phyloP scores from a whole-genome alignment of 139 green algal species.

The Chlorella sp. region DNA sequence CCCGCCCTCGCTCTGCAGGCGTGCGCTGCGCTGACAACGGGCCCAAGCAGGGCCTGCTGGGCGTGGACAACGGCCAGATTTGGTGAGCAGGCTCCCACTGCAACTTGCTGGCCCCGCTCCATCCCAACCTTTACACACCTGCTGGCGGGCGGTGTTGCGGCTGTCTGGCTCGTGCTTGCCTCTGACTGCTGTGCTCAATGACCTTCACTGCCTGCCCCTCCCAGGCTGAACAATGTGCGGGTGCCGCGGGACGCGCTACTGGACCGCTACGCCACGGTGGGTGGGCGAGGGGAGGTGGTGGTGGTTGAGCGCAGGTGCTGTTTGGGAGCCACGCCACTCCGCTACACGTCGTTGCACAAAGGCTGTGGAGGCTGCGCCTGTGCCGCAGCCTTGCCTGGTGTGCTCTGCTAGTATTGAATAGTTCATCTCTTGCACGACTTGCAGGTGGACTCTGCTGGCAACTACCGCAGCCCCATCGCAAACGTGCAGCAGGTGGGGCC shows the following conservation, averaged over 20 bases:
- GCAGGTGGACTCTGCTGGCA: slow-evolving; percentile 28
- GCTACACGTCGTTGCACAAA: too few relatives aligned
- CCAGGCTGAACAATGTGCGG: slow-evolving; percentile 79
- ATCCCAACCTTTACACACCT: too few relatives aligned
- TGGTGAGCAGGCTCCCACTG: too few relatives aligned
- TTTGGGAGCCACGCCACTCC: too few relatives aligned
- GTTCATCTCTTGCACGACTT: too few relatives aligned
- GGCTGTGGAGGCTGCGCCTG: too few relatives aligned
- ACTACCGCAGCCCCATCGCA: slow-evolving; percentile 75
- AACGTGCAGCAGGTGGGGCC: slow-evolving; percentile 38
- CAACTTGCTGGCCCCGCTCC: too few relatives aligned
- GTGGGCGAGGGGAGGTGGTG: neutral
- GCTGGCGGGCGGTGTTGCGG: too few relatives aligned
- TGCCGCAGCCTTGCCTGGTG: too few relatives aligned
- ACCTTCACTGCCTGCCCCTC: neutral
- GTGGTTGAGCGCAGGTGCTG: too few relatives aligned
- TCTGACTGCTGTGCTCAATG: neutral
- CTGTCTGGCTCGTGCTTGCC: too few relatives aligned
- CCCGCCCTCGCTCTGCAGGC: slow-evolving; percentile 20
- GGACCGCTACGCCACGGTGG: slow-evolving; percentile 65
- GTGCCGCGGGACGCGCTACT: slow-evolving; percentile 77
- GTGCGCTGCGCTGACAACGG: slow-evolving; percentile 81
- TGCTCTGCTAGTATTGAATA: too few relatives aligned
- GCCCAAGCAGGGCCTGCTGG: slow-evolving; percentile 85
- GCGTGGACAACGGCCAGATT: slow-evolving; percentile 91